phyloP scores from a whole-genome alignment of 352 stramenopile genomes.

The Phytophthora foliorum region DNA sequence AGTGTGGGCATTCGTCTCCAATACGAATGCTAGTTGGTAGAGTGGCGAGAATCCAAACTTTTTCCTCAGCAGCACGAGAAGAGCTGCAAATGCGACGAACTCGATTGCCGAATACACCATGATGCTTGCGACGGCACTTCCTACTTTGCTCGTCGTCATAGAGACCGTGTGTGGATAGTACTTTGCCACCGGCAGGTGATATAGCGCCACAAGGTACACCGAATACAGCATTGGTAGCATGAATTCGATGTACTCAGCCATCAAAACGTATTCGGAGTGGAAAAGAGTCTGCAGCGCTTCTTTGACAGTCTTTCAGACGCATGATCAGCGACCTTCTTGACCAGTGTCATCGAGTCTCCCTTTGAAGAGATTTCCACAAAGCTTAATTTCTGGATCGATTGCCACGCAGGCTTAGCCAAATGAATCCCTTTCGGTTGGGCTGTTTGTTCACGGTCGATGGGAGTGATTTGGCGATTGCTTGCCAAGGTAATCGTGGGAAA shows the following conservation, averaged over 20 bases:
- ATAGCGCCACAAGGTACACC: slow-evolving; percentile 8
- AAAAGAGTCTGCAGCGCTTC: slow-evolving; percentile 18
- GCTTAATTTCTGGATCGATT: not conserved
- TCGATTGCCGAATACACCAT: slow-evolving; percentile 24
- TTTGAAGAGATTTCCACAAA: too few relatives aligned
- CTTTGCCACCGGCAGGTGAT: slow-evolving; percentile 9
- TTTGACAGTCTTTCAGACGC: too few relatives aligned
- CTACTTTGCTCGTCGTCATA: slow-evolving; percentile 12
- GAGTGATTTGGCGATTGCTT: too few relatives aligned
- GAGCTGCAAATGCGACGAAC: slow-evolving; percentile 8
- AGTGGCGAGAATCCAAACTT: slow-evolving; percentile 35
- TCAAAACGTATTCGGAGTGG: slow-evolving; percentile 21
- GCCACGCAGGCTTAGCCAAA: too few relatives aligned
- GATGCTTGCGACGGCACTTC: not conserved
- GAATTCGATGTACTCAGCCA: slow-evolving; percentile 29
- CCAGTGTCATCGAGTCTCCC: not conserved
- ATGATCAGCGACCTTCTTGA: not conserved
- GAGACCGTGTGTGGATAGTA: slow-evolving; percentile 29
- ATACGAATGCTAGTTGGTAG: slow-evolving; percentile 49
- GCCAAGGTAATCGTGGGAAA: too few relatives aligned
- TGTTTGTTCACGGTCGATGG: too few relatives aligned
- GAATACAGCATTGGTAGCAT: slow-evolving; percentile 18
- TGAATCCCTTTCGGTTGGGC: too few relatives aligned
- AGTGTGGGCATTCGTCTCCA: slow-evolving; percentile 34
- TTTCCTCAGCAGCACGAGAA: slow-evolving; percentile 16